These are phyloP conservation scores for Eragrostis tef DNA, from an alignment of 202 grass and related monocot species.

Conservation along the genomic window DNA sequence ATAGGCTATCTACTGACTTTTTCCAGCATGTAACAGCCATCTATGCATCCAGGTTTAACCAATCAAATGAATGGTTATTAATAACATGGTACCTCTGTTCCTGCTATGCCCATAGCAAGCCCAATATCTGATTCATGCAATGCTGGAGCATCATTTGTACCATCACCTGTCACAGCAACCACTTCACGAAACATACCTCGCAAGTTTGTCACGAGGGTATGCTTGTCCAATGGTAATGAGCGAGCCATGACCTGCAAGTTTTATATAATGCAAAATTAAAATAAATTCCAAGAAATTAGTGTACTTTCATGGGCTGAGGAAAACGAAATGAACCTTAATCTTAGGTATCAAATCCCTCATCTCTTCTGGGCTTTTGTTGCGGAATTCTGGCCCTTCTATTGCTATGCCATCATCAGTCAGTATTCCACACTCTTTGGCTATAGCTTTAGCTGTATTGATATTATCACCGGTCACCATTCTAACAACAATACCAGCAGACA, in stretches of 20 bases:
- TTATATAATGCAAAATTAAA: slow-evolving; percentile 27
- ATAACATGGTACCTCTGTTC: slow-evolving; percentile 80
- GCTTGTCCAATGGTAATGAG: slow-evolving; percentile 77
- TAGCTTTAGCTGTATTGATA: slow-evolving; percentile 96
- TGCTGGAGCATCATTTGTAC: slow-evolving; percentile 96
- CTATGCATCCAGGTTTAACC: background rate
- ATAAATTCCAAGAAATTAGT: background rate
- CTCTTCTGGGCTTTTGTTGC: slow-evolving; percentile 66
- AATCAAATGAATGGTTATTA: background rate
- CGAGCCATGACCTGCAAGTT: slow-evolving; percentile 64
- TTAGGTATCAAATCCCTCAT: slow-evolving; percentile 75
- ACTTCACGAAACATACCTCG: slow-evolving; percentile 80
- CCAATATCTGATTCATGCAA: slow-evolving; percentile 97
- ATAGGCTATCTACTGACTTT: slow-evolving; percentile 8
- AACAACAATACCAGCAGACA: slow-evolving; percentile 74
- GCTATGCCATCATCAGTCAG: slow-evolving; percentile 69
- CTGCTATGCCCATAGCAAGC: slow-evolving; percentile 98
- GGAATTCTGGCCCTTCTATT: slow-evolving; percentile 84
- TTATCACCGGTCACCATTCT: slow-evolving; percentile 98
- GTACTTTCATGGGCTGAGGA: slow-evolving; percentile 10
- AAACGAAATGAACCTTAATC: slow-evolving; percentile 61
- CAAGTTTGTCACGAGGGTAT: slow-evolving; percentile 70
- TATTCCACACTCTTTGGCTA: slow-evolving; percentile 91
- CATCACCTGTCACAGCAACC: slow-evolving; percentile 92
- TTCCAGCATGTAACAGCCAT: background rate